These are phyloP conservation scores for Barnettozyma populi DNA, from an alignment of 805 yeast genomes.

Conservation along the genomic window DNA sequence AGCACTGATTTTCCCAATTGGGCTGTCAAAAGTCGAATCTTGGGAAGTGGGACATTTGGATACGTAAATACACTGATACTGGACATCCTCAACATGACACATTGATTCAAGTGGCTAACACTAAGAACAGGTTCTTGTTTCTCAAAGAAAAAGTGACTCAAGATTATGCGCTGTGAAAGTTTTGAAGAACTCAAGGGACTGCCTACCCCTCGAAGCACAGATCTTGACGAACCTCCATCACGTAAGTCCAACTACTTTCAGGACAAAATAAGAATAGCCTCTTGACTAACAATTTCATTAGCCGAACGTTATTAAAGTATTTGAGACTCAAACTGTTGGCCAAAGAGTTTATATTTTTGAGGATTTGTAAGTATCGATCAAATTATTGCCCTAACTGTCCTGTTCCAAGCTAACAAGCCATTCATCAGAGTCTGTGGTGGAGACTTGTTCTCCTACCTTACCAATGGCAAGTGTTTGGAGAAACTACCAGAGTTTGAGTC, in stretches of 20 bases:
- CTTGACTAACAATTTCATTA: slow-evolving; percentile 12
- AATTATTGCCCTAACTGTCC: background rate
- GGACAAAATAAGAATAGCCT: background rate
- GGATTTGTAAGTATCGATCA: slow-evolving; percentile 28
- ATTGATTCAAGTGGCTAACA: background rate
- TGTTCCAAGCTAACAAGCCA: background rate
- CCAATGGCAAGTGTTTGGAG: slow-evolving; percentile 33
- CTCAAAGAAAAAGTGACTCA: slow-evolving; percentile 21
- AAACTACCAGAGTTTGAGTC: slow-evolving; percentile 51
- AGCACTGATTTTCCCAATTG: slow-evolving; percentile 30
- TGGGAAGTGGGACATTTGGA: slow-evolving; percentile 59
- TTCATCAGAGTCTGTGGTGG: slow-evolving; percentile 38
- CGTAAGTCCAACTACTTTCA: slow-evolving; percentile 23
- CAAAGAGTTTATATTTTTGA: slow-evolving; percentile 40
- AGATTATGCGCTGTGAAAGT: slow-evolving; percentile 47
- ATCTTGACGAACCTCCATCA: slow-evolving; percentile 36
- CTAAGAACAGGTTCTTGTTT: slow-evolving; percentile 27
- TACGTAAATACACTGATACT: slow-evolving; percentile 29
- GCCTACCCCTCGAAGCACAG: slow-evolving; percentile 37
- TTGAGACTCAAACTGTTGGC: slow-evolving; percentile 28
- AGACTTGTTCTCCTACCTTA: slow-evolving; percentile 51
- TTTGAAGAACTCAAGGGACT: slow-evolving; percentile 25
- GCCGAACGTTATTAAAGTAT: slow-evolving; percentile 46
- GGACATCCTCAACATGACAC: background rate
- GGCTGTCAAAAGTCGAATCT: slow-evolving; percentile 35